phyloP scores from a whole-genome alignment of 1,139 yeast species.

The Yamadazyma triangularis region DNA sequence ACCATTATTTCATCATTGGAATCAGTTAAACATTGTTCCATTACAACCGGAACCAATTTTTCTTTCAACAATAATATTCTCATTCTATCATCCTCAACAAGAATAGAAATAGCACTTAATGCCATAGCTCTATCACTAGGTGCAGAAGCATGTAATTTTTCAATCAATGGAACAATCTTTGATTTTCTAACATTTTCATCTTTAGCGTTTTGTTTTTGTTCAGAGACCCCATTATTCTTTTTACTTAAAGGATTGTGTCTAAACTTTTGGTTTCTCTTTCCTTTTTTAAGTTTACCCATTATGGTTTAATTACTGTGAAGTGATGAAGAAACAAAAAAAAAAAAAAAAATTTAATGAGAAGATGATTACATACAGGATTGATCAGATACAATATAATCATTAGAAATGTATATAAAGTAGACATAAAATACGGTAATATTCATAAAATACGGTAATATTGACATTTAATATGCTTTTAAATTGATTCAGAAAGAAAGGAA shows the following conservation, averaged over 20 bases:
- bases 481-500: too few species aligned
- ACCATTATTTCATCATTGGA: conserved; percentile 69
- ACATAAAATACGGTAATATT: too few species aligned
- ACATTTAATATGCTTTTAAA: too few species aligned
- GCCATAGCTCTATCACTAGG: conserved; percentile 80
- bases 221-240: conserved; percentile 7
- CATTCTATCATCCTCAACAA: conserved; percentile 65
- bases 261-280: conserved; percentile 55
- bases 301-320: too few species aligned
- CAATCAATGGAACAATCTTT: conserved; percentile 64
- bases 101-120: conserved; percentile 63
- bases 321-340: too few species aligned
- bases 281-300: conserved; percentile 77
- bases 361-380: too few species aligned
- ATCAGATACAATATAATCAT: too few species aligned
- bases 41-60: conserved; percentile 55
- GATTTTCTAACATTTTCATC: conserved; percentile 49
- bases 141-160: conserved; percentile 56
- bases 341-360: too few species aligned
- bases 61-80: conserved; percentile 67
- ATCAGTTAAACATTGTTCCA: conserved; percentile 66
- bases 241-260: conserved; percentile 46
- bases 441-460: too few species aligned
- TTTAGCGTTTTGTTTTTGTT: conserved; percentile 23
- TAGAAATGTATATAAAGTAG: too few species aligned